Base-by-base conservation (phyloP, 305 asterid species). In the Fraxinus xanthoxyloides region DNA sequence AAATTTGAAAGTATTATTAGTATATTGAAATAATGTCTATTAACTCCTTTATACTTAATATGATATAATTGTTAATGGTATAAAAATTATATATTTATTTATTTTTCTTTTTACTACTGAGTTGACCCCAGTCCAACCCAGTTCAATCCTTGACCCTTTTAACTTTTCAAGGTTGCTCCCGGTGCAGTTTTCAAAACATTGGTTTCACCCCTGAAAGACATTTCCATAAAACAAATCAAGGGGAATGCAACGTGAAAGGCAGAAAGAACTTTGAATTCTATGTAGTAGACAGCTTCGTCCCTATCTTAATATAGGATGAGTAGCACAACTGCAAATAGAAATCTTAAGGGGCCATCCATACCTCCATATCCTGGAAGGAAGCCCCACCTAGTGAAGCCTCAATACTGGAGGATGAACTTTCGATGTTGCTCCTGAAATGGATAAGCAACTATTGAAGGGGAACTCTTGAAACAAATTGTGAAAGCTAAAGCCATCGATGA, bases 281-380 rank as follows among this genome's bases (percentile, higher is more conserved):
- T 13, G 43, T 65, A 67, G 17, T 46, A 17, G 63, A 54, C 9
- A 24, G 77, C 75, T 69, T 54, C 23, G 4, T 15, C 26, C 2
- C 43, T 35, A 74, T 17, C 30, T 65, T 46, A 34, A 61, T 75
- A 75, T 38, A 69, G 43, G 65, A 72, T 78, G 78, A 86, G 77
- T 40, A 74, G 77, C 76, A 34, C 67, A 77, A 30, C 35, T 76
- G 63, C 72, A 85, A 79, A 51, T 78, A 76, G 54, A 73, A 56
- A 59, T 23, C 54, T 75, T 10, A 24, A 74, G 77, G 46, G 78
- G 61, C 54, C 40, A 79, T 70, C 17, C 72, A 61, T 89, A 94
- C 99, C 98, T 91, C 98, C 73, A 80, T 85, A 80, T 91, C 97
- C 86, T 87, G 93, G 73, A 87, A n/a, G 51, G 93, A 92, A 84